Percentiles rank a stretch among this genome's conserved stretches.
Conservation (phyloP, 805 yeast genomes). For the Wickerhamiella azyma region DNA sequence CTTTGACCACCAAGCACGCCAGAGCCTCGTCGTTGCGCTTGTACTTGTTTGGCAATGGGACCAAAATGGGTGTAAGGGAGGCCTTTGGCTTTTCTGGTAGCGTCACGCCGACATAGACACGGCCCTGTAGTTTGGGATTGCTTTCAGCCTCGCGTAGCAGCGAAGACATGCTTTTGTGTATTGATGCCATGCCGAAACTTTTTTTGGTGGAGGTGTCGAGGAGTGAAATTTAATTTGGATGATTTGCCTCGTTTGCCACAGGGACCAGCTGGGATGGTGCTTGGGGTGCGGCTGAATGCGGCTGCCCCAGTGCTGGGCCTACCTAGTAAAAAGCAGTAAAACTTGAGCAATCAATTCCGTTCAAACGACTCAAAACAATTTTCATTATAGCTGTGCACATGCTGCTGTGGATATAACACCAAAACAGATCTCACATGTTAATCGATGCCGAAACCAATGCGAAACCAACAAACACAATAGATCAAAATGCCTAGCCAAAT, state of each 20-base stretch:
- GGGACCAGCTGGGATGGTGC: background rate
- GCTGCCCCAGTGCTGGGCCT: background rate
- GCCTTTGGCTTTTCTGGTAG: slow-evolving; percentile 11
- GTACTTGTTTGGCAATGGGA: slow-evolving; percentile 17
- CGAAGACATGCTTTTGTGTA: slow-evolving; percentile 9
- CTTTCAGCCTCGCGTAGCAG: slow-evolving; percentile 12
- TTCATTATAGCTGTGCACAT: no score
- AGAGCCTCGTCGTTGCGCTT: slow-evolving; percentile 15
- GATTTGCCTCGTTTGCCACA: no score
- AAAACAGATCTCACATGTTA: no score
- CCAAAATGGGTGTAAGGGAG: slow-evolving; percentile 11
- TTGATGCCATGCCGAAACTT: background rate
- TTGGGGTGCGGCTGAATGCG: background rate
- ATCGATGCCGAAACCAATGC: no score
- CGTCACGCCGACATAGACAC: slow-evolving; percentile 15
- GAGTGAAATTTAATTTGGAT: background rate
- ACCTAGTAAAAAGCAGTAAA: no score
- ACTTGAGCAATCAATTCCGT: no score
- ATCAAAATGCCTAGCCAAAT: background rate
- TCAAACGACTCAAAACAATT: no score
- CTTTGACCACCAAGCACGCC: slow-evolving; percentile 18
- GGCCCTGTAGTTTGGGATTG: slow-evolving; percentile 14
- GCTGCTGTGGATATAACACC: no score
- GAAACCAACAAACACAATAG: no score
- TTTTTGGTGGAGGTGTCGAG: background rate